phyloP scores from a whole-genome alignment of 805 yeast genomes.

The Lipomyces orientalis region DNA sequence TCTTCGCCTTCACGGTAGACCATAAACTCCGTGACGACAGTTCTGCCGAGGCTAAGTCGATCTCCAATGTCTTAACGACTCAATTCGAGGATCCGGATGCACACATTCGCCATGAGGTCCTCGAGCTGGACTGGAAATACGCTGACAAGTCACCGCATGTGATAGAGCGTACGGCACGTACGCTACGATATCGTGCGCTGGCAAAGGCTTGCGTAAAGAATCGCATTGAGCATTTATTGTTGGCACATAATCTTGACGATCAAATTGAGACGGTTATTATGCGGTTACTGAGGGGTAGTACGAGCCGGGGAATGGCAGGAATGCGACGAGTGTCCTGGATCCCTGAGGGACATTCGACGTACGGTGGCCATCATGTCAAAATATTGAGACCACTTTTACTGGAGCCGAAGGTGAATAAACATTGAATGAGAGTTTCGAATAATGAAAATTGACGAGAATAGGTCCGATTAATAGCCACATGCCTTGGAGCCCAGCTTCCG shows the following conservation, averaged over 20 bases:
- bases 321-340: slow-evolving; percentile 46
- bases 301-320: slow-evolving; percentile 54
- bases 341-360: slow-evolving; percentile 6
- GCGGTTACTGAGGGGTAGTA: slow-evolving; percentile 55
- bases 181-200: slow-evolving; percentile 56
- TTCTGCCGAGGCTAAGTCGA: slow-evolving; percentile 53
- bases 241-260: slow-evolving; percentile 76
- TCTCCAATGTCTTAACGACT: slow-evolving; percentile 4
- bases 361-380: slow-evolving; percentile 35
- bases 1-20: slow-evolving; percentile 66
- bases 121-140: slow-evolving; percentile 11
- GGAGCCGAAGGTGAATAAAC: slow-evolving; percentile 49
- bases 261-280: slow-evolving; percentile 72
- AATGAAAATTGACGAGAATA: neutral
- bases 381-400: slow-evolving; percentile 61
- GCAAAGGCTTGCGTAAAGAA: slow-evolving; percentile 49
- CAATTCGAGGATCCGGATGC: neutral
- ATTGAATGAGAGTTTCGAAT: neutral
- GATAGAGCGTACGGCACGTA: slow-evolving; percentile 54
- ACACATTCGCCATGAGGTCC: slow-evolving; percentile 8
- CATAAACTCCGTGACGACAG: slow-evolving; percentile 62
- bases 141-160: slow-evolving; percentile 1
- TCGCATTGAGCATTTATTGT: slow-evolving; percentile 50
- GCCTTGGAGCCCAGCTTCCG: slow-evolving; percentile 48
- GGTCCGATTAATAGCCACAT: slow-evolving; percentile 51